Evolutionary conservation across 2,329 filamentous ascomycete genomes (phyloP), one percentile per base, ranked within the genome.

Genomic region (Nemania abortiva): DNA sequence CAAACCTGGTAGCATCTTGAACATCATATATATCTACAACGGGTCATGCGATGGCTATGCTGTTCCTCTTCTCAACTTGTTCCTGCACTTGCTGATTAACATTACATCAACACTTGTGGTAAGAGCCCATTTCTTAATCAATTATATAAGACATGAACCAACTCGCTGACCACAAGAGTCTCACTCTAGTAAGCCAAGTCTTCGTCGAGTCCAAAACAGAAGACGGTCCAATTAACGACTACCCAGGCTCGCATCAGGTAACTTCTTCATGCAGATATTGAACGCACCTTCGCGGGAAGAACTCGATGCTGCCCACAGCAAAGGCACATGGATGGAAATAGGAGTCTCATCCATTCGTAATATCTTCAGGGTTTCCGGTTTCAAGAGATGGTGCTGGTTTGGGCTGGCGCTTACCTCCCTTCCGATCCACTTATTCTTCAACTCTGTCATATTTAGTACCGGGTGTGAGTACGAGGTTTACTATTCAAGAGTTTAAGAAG

Each of bases 261-360:
- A 85, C 70, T 86, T 84, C 67, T 82, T 79, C 61, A 86, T 86
- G 82, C 85, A 87, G 66, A 78, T 82, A 29, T 75, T 87, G 3
- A 80, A 77, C 13, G 80, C 84, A 0, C 85, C 85, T 0, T 86
- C 83, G 0, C 75, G 86, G 11, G 69, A 75, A 11, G 84, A 87
- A 57, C 72, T 87, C 6, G 81, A 87, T 49, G 63, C 66, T 24
- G 84, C 84, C 0, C 86, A 88, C 74, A 54, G 65, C 0, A 73
- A 74, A 49, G 75, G 79, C 1, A 74, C 73, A 70, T 84, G 81
- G 80, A 71, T 86, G 0, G 81, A 81, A 60, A 81, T 85, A 53
- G 84, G 85, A 0, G 73, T 84, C 0, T 74, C 80, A 3, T 82
- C 79, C 55, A n/a, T 80, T 1, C 76, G 81, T 1, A 84, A 83